A percentile compares a stretch with the other conserved stretches of the same genome.
Conservation (phyloP, 768 basidiomycete species). For the Lyophyllum semitale region DNA sequence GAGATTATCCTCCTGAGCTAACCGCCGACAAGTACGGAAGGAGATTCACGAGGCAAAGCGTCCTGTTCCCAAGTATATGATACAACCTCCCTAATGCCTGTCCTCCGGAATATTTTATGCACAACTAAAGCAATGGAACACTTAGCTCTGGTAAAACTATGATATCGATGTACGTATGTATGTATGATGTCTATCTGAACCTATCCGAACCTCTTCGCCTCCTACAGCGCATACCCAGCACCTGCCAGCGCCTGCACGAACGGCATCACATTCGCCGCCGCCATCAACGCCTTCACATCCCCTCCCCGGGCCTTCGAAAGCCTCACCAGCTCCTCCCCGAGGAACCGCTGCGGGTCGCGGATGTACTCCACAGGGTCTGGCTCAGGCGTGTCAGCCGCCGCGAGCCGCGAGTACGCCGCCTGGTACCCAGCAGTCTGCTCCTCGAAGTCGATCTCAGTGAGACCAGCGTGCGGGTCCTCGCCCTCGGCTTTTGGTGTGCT, state of each 20-base stretch:
- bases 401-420: conserved; percentile 89
- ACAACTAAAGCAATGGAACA: not conserved
- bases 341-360: conserved; percentile 53
- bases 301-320: conserved; percentile 37
- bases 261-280: conserved; percentile 32
- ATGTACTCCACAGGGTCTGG: conserved; percentile 67
- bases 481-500: conserved; percentile 31
- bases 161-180: not conserved
- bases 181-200: not conserved
- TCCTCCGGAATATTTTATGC: no score
- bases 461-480: conserved; percentile 54
- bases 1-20: no score
- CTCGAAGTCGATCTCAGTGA: conserved; percentile 86
- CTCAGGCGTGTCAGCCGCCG: conserved; percentile 66
- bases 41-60: not conserved
- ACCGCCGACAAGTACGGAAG: not conserved
- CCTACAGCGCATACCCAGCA: conserved; percentile 27
- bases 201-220: no score
- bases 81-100: not conserved
- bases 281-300: conserved; percentile 37
- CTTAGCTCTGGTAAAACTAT: not conserved
- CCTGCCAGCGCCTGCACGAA: conserved; percentile 26
- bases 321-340: conserved; percentile 47
- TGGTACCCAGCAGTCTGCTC: conserved; percentile 92
- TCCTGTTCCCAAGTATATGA: no score